phyloP scores from a whole-genome alignment of 345 rosid species.

The Triadica sebifera region DNA sequence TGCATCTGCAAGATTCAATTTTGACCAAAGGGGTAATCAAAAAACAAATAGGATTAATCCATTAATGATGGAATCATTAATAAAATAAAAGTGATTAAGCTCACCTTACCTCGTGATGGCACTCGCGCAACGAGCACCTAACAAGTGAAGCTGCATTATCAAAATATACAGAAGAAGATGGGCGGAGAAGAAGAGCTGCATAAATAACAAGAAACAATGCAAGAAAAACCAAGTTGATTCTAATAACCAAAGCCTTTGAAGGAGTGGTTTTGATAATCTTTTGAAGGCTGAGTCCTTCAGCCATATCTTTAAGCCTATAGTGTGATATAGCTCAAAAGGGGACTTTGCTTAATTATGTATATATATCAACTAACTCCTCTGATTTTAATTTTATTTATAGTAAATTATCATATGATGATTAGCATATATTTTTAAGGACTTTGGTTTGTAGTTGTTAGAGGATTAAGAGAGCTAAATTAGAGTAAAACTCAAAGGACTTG shows the following conservation, averaged over 20 bases:
- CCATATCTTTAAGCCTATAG: slow-evolving; percentile 28
- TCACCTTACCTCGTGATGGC: slow-evolving; percentile 97
- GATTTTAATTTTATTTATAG: neutral
- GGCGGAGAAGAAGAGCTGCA: slow-evolving; percentile 54
- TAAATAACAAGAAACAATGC: slow-evolving; percentile 59
- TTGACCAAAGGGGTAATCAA: slow-evolving; percentile 11
- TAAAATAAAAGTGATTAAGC: slow-evolving; percentile 21
- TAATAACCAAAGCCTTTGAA: slow-evolving; percentile 59
- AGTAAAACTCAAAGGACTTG: slow-evolving; percentile 23
- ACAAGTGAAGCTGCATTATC: slow-evolving; percentile 59
- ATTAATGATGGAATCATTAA: too few species aligned
- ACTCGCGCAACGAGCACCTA: slow-evolving; percentile 68
- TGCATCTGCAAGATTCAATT: slow-evolving; percentile 37
- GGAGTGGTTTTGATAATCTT: slow-evolving; percentile 56
- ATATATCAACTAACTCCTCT: slow-evolving; percentile 9
- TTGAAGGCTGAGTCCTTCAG: slow-evolving; percentile 33
- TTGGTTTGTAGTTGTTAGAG: slow-evolving; percentile 34
- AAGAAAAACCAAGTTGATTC: slow-evolving; percentile 59
- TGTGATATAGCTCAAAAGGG: slow-evolving; percentile 18
- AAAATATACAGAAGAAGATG: slow-evolving; percentile 63
- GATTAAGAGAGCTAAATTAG: slow-evolving; percentile 31
- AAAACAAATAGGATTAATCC: neutral
- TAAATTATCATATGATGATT: slow-evolving; percentile 11
- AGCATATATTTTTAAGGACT: slow-evolving; percentile 12
- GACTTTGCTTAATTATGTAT: slow-evolving; percentile 17